phyloP scores from a whole-genome alignment of 2,329 filamentous ascomycete species.

The Dothideomycetes sp. region DNA sequence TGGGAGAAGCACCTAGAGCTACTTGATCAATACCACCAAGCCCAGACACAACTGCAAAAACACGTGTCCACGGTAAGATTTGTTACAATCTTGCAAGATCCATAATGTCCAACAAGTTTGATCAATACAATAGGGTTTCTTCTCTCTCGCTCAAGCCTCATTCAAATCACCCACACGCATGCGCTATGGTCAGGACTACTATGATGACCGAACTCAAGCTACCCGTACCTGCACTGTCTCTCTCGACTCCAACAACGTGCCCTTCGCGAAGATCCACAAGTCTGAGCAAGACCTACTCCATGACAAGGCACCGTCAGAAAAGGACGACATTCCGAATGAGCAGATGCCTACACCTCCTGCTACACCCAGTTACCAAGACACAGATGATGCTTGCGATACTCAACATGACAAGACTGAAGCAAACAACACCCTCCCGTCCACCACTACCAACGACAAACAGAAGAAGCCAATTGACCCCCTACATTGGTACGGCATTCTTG shows the following conservation, averaged over 20 bases:
- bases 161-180: conserved; percentile 54
- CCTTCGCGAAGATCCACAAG: conserved; percentile 4
- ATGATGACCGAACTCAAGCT: conserved; percentile 64
- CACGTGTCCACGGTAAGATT: conserved; percentile 43
- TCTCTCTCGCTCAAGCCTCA: conserved; percentile 61
- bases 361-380: background rate
- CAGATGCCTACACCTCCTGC: conserved; percentile 4
- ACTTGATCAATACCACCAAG: conserved; percentile 54
- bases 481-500: conserved; percentile 44
- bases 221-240: conserved; percentile 31
- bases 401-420: background rate
- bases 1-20: conserved; percentile 55
- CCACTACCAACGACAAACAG: background rate
- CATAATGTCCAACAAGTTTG: background rate
- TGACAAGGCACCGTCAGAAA: background rate
- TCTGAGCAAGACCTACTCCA: no score
- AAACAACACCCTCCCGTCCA: background rate
- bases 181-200: conserved; percentile 58
- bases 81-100: background rate
- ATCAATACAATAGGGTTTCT: conserved; percentile 27
- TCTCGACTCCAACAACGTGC: conserved; percentile 14
- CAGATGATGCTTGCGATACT: background rate
- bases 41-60: conserved; percentile 43
- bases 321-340: background rate
- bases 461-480: conserved; percentile 39